These are phyloP conservation scores for Peronosclerospora sorghi DNA, from an alignment of 352 stramenopile species.

Conservation along the genomic window DNA sequence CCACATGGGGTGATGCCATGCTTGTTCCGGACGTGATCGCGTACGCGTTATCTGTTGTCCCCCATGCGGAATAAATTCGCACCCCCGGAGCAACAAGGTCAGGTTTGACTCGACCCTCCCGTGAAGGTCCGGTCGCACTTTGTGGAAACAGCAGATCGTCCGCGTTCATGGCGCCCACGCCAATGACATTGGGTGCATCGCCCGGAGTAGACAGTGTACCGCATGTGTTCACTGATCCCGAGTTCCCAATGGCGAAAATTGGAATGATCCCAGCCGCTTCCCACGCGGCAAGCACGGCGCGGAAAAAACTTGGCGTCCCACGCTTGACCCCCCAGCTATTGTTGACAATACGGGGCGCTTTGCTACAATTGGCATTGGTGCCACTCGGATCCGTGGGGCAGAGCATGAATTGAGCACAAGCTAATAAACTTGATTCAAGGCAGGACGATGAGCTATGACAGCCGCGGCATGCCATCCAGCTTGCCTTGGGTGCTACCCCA, in stretches of 20 bases:
- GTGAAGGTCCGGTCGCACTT: conserved; percentile 27
- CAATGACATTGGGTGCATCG: conserved; percentile 26
- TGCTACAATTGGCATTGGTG: conserved; percentile 25
- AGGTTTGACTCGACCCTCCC: conserved; percentile 22
- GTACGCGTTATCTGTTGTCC: conserved; percentile 27
- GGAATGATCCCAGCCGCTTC: conserved; percentile 30
- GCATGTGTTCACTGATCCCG: conserved; percentile 14
- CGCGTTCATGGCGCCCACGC: conserved; percentile 20
- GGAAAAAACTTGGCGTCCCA: conserved; percentile 18
- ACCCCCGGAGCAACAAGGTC: conserved; percentile 31
- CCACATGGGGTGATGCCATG: conserved; percentile 35
- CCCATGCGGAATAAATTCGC: conserved; percentile 24
- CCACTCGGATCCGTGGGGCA: conserved; percentile 34
- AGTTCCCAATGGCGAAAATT: conserved; percentile 33
- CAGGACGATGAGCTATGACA: conserved; percentile 13
- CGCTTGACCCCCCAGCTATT: conserved; percentile 31
- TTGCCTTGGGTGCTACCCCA: conserved; percentile 17
- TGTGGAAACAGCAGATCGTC: conserved; percentile 16
- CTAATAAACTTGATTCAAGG: conserved; percentile 25
- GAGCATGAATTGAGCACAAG: conserved; percentile 40
- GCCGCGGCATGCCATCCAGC: conserved; percentile 17
- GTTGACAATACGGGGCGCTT: conserved; percentile 37
- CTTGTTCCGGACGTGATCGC: conserved; percentile 30
- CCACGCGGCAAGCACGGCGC: conserved; percentile 27
- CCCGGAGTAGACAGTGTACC: conserved; percentile 19